Percentiles rank a stretch among this genome's conserved stretches.
phyloP scores from a whole-genome alignment of 345 rosid species.

The Diplotaxis tenuifolia region DNA sequence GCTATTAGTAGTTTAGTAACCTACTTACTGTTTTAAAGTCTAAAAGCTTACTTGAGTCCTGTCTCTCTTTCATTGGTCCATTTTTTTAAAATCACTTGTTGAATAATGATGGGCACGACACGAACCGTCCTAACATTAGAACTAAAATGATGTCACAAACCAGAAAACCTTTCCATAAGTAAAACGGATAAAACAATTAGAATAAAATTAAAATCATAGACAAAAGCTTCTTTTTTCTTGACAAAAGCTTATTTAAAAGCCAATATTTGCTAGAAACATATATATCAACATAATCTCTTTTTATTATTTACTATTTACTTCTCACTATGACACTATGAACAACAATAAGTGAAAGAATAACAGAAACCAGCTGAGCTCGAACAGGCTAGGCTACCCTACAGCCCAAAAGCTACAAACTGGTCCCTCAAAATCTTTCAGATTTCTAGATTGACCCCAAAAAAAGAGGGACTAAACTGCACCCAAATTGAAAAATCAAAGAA shows the following conservation, averaged over 20 bases:
- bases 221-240: not conserved
- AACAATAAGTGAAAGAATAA: conserved; percentile 45
- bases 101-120: not conserved
- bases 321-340: conserved; percentile 24
- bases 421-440: conserved; percentile 41
- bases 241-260: not conserved
- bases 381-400: conserved; percentile 40
- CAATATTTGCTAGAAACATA: not conserved
- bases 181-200: not conserved
- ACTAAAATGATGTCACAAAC: conserved; percentile 3
- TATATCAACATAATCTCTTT: not conserved
- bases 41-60: conserved; percentile 13
- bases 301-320: conserved; percentile 30
- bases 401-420: conserved; percentile 65
- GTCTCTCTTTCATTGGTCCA: conserved; percentile 29
- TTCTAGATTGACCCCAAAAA: conserved; percentile 39
- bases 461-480: conserved; percentile 22
- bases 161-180: not conserved
- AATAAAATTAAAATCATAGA: not conserved
- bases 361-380: conserved; percentile 76
- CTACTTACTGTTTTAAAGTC: too few relatives aligned
- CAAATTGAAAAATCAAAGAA: not conserved
- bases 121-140: not conserved
- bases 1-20: too few relatives aligned
- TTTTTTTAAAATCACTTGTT: not conserved